Percentiles rank a stretch among this genome's conserved stretches.
Conservation (phyloP, 305 asterid species). For the Euphrasia arctica region DNA sequence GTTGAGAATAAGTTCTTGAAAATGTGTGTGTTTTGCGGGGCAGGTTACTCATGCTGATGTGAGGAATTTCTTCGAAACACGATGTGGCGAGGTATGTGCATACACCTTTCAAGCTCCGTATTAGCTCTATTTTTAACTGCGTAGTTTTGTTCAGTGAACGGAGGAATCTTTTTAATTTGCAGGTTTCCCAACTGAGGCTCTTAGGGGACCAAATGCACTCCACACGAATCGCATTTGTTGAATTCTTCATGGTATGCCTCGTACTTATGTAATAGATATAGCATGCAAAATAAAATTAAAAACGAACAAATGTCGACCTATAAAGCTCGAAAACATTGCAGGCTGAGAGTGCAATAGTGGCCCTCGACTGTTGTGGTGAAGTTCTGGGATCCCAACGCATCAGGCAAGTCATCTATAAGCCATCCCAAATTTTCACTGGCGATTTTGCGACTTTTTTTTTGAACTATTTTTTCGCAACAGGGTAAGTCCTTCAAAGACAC, state of each 20-base stretch:
- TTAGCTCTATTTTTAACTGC: neutral
- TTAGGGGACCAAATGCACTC: conserved; percentile 87
- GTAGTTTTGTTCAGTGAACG: conserved; percentile 7
- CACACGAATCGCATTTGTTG: conserved; percentile 88
- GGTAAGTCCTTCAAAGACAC: conserved; percentile 62
- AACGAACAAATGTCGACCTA: neutral
- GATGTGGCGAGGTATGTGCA: conserved; percentile 81
- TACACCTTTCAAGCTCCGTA: neutral
- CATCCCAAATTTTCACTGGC: neutral
- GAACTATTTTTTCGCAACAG: conserved; percentile 24
- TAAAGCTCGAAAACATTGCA: conserved; percentile 26
- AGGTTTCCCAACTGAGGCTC: conserved; percentile 94
- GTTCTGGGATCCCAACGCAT: conserved; percentile 72
- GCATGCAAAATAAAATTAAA: too few relatives aligned
- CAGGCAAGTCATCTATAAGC: conserved; percentile 45
- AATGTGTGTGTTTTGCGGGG: conserved; percentile 13
- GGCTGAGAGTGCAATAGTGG: conserved; percentile 92
- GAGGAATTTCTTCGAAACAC: conserved; percentile 72
- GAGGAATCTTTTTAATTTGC: conserved; percentile 23
- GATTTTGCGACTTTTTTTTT: neutral
- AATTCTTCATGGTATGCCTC: conserved; percentile 52
- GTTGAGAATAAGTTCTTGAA: conserved; percentile 3
- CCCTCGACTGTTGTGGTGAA: conserved; percentile 87
- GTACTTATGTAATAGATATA: too few relatives aligned
- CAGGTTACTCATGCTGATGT: conserved; percentile 87